Percentiles rank a stretch among this genome's conserved stretches.
These are phyloP conservation scores for Chrysopogon serrulatus DNA, from an alignment of 176 grass and related monocot genomes.

Conservation along the genomic window DNA sequence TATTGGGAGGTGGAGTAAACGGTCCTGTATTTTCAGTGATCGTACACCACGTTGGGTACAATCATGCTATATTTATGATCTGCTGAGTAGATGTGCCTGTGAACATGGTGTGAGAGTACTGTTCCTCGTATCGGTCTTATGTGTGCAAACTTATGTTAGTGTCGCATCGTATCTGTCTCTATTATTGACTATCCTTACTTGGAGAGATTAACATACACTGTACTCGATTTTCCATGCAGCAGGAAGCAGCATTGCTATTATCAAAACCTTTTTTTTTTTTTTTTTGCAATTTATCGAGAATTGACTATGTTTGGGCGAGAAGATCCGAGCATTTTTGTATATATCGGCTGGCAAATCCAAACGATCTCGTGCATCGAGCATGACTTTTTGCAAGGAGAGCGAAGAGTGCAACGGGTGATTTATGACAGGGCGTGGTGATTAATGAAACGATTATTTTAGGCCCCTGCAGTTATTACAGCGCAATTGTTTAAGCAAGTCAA, in stretches of 20 bases:
- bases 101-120: too few species aligned
- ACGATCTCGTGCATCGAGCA: not conserved
- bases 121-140: not conserved
- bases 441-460: not conserved
- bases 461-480: not conserved
- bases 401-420: not conserved
- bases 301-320: constrained; percentile 8
- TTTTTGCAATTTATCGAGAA: not conserved
- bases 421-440: not conserved
- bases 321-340: not conserved
- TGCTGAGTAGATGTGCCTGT: too few species aligned
- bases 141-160: not conserved
- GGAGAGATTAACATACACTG: too few species aligned
- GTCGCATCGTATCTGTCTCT: not conserved
- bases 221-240: not conserved
- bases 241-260: not conserved
- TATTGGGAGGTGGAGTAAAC: too few species aligned
- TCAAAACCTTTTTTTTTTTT: not conserved
- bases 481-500: not conserved
- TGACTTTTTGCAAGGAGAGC: not conserved
- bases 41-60: not conserved
- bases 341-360: not conserved
- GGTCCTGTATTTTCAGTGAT: not conserved
- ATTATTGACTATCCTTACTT: not conserved
- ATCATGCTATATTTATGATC: not conserved